Conservation (phyloP, 169 alveolate genomes). For the Hepatocystis sp. region DNA sequence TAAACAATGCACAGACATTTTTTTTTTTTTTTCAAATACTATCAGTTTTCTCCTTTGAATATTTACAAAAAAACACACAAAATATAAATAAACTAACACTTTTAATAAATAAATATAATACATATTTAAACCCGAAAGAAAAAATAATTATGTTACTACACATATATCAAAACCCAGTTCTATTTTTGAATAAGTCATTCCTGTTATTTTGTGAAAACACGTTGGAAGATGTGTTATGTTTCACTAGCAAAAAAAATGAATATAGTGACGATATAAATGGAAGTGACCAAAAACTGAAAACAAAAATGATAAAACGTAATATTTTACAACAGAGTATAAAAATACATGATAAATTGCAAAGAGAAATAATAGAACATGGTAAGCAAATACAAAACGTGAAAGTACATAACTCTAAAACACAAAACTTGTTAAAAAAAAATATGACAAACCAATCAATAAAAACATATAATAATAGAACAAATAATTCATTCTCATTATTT, state of each 20-base stretch:
- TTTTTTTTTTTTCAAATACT: constrained; percentile 20
- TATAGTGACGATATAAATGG: too few relatives aligned
- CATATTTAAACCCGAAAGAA: constrained; percentile 3
- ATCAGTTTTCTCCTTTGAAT: constrained; percentile 7
- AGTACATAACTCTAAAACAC: too few relatives aligned
- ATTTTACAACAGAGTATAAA: too few relatives aligned
- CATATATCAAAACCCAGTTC: constrained; percentile 30
- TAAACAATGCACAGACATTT: constrained; percentile 1
- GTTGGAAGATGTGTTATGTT: constrained; percentile 3
- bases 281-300: too few relatives aligned
- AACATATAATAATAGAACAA: too few relatives aligned
- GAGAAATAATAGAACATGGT: too few relatives aligned
- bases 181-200: constrained; percentile 11
- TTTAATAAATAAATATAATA: not conserved
- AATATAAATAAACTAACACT: constrained; percentile 6
- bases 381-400: too few relatives aligned
- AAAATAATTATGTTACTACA: constrained; percentile 28
- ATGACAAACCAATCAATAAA: too few relatives aligned
- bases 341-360: too few relatives aligned
- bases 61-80: constrained; percentile 8
- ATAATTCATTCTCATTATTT: too few relatives aligned
- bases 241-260: not conserved
- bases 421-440: too few relatives aligned
- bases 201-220: constrained; percentile 21
- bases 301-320: too few relatives aligned